phyloP scores from a whole-genome alignment of 2,329 filamentous ascomycete species.

The Stenocarpella maydis region DNA sequence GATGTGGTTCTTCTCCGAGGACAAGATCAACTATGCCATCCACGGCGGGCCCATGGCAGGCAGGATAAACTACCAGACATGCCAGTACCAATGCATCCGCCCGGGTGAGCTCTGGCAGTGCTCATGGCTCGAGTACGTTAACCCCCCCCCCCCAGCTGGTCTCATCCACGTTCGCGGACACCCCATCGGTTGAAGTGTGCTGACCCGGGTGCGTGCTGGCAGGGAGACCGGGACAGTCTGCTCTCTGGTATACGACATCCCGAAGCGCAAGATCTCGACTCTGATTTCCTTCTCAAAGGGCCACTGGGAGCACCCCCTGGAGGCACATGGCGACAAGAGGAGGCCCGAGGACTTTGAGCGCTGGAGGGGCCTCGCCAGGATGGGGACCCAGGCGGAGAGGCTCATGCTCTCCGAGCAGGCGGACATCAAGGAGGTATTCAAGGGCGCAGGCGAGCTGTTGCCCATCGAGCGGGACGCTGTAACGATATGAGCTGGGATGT shows the following conservation, averaged over 20 bases:
- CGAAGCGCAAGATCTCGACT: conserved; percentile 56
- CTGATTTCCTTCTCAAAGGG: conserved; percentile 62
- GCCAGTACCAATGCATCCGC: conserved; percentile 64
- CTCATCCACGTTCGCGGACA: no score
- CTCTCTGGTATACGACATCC: conserved; percentile 64
- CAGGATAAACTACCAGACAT: conserved; percentile 60
- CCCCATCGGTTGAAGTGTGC: neutral
- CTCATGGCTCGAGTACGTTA: conserved; percentile 58
- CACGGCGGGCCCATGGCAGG: conserved; percentile 68
- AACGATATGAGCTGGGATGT: conserved; percentile 16
- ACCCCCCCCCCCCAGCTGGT: no score
- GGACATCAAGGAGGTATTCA: conserved; percentile 57
- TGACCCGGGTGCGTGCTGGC: neutral
- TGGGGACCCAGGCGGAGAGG: conserved; percentile 59
- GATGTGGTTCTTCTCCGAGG: conserved; percentile 66
- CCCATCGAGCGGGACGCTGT: conserved; percentile 50
- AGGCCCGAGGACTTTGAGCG: conserved; percentile 58
- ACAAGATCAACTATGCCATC: conserved; percentile 65
- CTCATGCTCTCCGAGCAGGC: conserved; percentile 63
- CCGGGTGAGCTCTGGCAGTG: conserved; percentile 67
- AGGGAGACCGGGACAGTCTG: conserved; percentile 64
- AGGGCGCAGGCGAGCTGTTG: conserved; percentile 56
- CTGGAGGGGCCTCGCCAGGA: conserved; percentile 57
- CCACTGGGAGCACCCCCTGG: conserved; percentile 60
- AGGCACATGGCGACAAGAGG: conserved; percentile 65